Evolutionary conservation across 1,284 basidiomycete genomes (phyloP).

Genomic region (Crucibulum parvulum): DNA sequence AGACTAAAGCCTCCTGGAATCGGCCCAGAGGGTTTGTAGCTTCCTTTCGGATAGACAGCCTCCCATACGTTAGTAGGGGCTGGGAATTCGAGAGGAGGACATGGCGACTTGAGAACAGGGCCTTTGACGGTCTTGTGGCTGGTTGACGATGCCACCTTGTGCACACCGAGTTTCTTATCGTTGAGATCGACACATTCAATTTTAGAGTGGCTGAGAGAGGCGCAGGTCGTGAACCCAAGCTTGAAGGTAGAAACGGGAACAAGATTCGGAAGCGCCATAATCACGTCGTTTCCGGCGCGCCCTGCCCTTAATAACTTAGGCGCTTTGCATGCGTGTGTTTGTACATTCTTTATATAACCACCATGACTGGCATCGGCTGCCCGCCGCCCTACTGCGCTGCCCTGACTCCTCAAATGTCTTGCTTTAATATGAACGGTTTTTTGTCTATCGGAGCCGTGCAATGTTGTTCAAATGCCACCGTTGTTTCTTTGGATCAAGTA

Average conservation of each 20-base stretch:
- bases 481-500: too few species aligned
- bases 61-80: constrained; percentile 56
- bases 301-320: neutral
- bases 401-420: too few species aligned
- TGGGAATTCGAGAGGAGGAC: constrained; percentile 11
- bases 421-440: too few species aligned
- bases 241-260: constrained; percentile 31
- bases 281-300: too few species aligned
- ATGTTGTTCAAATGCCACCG: too few species aligned
- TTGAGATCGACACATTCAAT: constrained; percentile 27
- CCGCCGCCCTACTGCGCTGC: too few species aligned
- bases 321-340: neutral
- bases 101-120: constrained; percentile 27
- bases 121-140: constrained; percentile 45
- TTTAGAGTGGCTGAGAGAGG: constrained; percentile 11
- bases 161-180: constrained; percentile 52
- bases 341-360: too few species aligned
- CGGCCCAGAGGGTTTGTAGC: constrained; percentile 58
- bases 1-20: constrained; percentile 68
- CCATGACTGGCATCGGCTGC: too few species aligned
- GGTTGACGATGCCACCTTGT: constrained; percentile 48
- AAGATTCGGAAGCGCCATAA: constrained; percentile 12
- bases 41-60: constrained; percentile 64
- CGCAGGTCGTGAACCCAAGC: constrained; percentile 36
- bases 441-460: too few species aligned